Conservation (phyloP, 2,329 filamentous ascomycete species). For the Fusarium keratoplasticum region DNA sequence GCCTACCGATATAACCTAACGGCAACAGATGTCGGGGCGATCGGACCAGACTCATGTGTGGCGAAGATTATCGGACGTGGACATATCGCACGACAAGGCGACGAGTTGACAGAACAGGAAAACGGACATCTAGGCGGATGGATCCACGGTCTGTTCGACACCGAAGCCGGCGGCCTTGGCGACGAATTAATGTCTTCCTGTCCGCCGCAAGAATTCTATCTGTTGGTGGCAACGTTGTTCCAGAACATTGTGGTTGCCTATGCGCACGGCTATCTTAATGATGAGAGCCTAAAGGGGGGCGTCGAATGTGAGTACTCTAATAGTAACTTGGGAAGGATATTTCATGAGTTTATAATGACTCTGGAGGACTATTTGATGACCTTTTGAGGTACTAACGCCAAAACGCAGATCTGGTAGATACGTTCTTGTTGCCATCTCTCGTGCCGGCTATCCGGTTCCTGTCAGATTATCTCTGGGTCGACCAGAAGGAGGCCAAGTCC, state of each 20-base stretch:
- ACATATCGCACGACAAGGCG: conserved; percentile 65
- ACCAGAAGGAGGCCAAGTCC: conserved; percentile 73
- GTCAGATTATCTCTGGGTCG: conserved; percentile 75
- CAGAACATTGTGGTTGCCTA: conserved; percentile 79
- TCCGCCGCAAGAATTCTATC: conserved; percentile 84
- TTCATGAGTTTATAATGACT: background rate
- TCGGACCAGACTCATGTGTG: conserved; percentile 73
- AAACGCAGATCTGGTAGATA: conserved; percentile 75
- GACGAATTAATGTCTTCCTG: conserved; percentile 87
- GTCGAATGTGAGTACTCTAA: conserved; percentile 72
- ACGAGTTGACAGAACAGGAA: conserved; percentile 74
- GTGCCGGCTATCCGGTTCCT: conserved; percentile 80
- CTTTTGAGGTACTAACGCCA: conserved; percentile 2
- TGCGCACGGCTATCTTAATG: conserved; percentile 71
- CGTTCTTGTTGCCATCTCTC: conserved; percentile 82
- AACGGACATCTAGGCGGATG: conserved; percentile 76
- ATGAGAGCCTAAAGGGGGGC: conserved; percentile 79
- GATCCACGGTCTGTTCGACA: conserved; percentile 82
- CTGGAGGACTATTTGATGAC: background rate
- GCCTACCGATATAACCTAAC: conserved; percentile 80
- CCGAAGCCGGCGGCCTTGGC: conserved; percentile 77
- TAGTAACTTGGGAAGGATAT: accelerated
- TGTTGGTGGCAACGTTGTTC: conserved; percentile 81
- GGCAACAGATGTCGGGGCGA: conserved; percentile 71
- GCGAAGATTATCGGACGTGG: conserved; percentile 72